phyloP scores from a whole-genome alignment of 2,329 filamentous ascomycete genomes.

The Pseudophaeomoniella oleicola region DNA sequence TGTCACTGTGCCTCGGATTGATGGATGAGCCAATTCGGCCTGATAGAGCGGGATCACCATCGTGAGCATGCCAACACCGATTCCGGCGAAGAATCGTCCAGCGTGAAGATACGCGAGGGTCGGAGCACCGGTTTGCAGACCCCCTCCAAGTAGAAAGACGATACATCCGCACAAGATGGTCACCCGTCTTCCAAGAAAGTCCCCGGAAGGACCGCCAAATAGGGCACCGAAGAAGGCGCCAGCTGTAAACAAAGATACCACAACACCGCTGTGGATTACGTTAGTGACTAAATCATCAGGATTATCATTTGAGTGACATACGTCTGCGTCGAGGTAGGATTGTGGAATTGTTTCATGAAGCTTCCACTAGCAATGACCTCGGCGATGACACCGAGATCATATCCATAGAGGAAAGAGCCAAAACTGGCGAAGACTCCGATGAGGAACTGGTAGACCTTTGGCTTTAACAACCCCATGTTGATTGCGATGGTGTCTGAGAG shows the following conservation, averaged over 20 bases:
- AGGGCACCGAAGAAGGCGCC: constrained; percentile 58
- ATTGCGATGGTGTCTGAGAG: too few species aligned
- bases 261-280: constrained; percentile 39
- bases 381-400: constrained; percentile 46
- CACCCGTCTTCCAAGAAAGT: constrained; percentile 51
- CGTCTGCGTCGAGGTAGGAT: constrained; percentile 15
- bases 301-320: constrained; percentile 7
- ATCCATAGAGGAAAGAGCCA: constrained; percentile 43
- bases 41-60: constrained; percentile 63
- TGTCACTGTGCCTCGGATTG: constrained; percentile 61
- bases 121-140: constrained; percentile 56
- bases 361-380: constrained; percentile 34
- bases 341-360: constrained; percentile 18
- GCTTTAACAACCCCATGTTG: constrained; percentile 42
- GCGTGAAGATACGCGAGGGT: constrained; percentile 49
- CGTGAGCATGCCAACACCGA: constrained; percentile 46
- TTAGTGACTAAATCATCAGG: constrained; percentile 1
- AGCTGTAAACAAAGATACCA: constrained; percentile 65
- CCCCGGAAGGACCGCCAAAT: constrained; percentile 47
- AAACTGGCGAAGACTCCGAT: constrained; percentile 44
- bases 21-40: constrained; percentile 64
- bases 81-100: constrained; percentile 54
- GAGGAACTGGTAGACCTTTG: constrained; percentile 47
- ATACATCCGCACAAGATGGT: constrained; percentile 60
- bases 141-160: constrained; percentile 58